phyloP scores from a whole-genome alignment of 148 eudicot species.

The Fagopyrum esculentum region DNA sequence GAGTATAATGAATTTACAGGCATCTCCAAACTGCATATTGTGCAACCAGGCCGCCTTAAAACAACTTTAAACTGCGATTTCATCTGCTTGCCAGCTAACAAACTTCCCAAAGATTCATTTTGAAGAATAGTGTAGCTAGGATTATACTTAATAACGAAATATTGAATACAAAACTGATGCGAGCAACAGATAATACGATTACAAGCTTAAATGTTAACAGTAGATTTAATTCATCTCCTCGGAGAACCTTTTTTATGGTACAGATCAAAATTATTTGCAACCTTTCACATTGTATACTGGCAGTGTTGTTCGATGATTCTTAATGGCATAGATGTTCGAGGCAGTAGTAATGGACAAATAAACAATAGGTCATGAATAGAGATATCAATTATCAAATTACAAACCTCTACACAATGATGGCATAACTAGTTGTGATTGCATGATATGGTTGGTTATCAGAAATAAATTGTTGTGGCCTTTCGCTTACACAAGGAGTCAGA shows the following conservation, averaged over 20 bases:
- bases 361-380: not conserved
- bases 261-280: not conserved
- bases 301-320: not conserved
- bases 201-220: not conserved
- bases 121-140: not conserved
- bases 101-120: conserved; percentile 1
- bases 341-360: not conserved
- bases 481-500: too few species aligned
- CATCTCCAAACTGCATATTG: not conserved
- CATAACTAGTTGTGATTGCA: too few species aligned
- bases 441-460: too few species aligned
- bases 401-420: too few species aligned
- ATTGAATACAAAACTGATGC: not conserved
- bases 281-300: not conserved
- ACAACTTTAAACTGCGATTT: not conserved
- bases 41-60: not conserved
- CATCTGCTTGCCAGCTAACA: not conserved
- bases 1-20: not conserved
- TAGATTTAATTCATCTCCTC: not conserved
- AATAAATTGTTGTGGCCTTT: too few species aligned
- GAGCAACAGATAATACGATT: not conserved
- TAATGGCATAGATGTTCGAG: not conserved
- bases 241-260: not conserved
- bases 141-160: not conserved
- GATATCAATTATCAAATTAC: not conserved